phyloP scores from a whole-genome alignment of 345 rosid species.

The Brassica juncea region DNA sequence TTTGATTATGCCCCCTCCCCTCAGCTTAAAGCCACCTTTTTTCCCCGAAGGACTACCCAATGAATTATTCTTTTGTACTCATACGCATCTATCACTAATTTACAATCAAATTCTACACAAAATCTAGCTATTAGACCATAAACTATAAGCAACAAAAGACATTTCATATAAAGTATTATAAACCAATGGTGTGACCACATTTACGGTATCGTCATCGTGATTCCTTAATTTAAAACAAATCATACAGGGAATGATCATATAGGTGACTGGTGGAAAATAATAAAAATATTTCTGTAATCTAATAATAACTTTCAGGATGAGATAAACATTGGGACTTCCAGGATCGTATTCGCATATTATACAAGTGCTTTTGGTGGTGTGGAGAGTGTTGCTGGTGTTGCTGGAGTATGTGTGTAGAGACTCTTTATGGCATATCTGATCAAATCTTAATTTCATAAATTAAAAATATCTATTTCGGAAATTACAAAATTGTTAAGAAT shows the following conservation, averaged over 20 bases:
- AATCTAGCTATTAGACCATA: not conserved
- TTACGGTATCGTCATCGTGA: not conserved
- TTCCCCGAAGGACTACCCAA: not conserved
- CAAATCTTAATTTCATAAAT: not conserved
- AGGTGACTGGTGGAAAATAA: not conserved
- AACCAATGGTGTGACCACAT: not conserved
- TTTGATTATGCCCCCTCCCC: constrained; percentile 38
- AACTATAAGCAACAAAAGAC: not conserved
- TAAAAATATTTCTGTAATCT: not conserved
- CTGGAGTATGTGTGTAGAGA: not conserved
- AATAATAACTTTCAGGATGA: not conserved
- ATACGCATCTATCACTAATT: not conserved
- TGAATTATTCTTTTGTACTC: not conserved
- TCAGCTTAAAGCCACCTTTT: constrained; percentile 32
- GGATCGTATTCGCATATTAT: not conserved
- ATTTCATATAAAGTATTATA: not conserved
- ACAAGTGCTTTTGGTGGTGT: not conserved
- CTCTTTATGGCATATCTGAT: not conserved
- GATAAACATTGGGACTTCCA: not conserved
- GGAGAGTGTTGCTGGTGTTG: not conserved
- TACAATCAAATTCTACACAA: not conserved
- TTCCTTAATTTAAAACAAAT: not conserved
- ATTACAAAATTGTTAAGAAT: not conserved
- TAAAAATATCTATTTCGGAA: not conserved
- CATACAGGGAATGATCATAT: not conserved